Base-by-base conservation (phyloP, 202 grass and related monocot genomes). In the Panicum virgatum region DNA sequence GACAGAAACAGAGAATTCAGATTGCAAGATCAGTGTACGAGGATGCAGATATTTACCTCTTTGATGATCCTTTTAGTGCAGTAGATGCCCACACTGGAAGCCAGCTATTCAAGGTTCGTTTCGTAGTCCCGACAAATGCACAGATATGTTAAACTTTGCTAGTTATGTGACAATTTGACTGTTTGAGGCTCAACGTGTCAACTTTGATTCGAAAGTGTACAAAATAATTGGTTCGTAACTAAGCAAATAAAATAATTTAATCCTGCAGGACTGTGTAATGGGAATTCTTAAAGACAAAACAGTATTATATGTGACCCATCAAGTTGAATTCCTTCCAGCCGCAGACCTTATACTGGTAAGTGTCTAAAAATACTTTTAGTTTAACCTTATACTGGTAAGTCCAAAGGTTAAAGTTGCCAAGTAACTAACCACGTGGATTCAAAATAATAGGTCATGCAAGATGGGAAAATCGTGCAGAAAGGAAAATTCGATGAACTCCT, bases 1-100 rank as follows among this genome's bases (percentile, higher is more conserved):
- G 96, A 45, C 96, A 98, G 74, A 98, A 98, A 66, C 96, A 98
- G 69, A 62, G 96, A 69, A 98, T 98, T 86, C 96, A 98, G 85
- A 91, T 98, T 51, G 96, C 96, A 77, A 91, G 96, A 56, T 92
- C 96, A 15, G 83, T 92, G 39, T 98, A 98, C 14, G 90, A 90
- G 37, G 91, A 92, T 66, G 92, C 96, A 47, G 96, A 99, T 74
- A 90, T 91, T 73, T 98, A 98, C 65, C 89, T 98, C 60, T 88
- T 98, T 18, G 96, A 98, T 92, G 96, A 98, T 46, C 96, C 96
- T 53, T 98, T 98, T 73, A 98, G 96, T 69, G 96, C 96, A 66
- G 91, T 99, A 18, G 96, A 99, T 92, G 96, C 96, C 75, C 96
- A 96, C 29, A 99, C 96, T 50, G 96, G 96, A 82, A 86, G 82